phyloP scores from a whole-genome alignment of 306 rosid species.

The Begonia loranthoides region DNA sequence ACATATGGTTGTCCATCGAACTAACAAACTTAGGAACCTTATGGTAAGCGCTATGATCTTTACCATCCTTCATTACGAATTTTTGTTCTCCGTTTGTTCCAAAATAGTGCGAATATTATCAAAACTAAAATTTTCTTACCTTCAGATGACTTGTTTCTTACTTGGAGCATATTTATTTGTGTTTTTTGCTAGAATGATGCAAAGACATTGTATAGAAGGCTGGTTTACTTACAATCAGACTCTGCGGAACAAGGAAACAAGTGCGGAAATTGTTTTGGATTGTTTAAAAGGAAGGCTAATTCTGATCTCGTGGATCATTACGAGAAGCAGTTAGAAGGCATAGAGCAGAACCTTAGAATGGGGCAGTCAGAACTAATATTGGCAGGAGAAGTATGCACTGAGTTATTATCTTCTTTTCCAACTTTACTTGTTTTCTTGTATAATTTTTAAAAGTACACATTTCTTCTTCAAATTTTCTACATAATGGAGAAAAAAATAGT shows the following conservation, averaged over 20 bases:
- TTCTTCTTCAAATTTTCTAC: too few relatives aligned
- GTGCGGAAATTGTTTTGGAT: conserved; percentile 32
- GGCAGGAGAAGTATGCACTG: conserved; percentile 63
- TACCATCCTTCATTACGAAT: neutral
- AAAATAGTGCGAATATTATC: conserved; percentile 2
- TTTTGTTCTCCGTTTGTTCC: conserved; percentile 11
- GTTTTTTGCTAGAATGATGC: conserved; percentile 41
- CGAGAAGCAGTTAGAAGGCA: conserved; percentile 52
- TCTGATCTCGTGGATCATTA: conserved; percentile 38
- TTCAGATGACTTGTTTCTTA: neutral
- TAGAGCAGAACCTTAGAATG: conserved; percentile 61
- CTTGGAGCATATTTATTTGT: conserved; percentile 7
- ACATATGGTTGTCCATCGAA: conserved; percentile 50
- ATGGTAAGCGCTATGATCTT: conserved; percentile 36
- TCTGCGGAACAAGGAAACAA: conserved; percentile 20
- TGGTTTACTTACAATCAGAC: conserved; percentile 33
- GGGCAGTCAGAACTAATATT: conserved; percentile 53
- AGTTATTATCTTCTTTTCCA: conserved; percentile 11
- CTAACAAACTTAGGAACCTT: conserved; percentile 46
- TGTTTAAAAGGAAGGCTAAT: conserved; percentile 27
- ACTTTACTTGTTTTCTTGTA: conserved; percentile 1
- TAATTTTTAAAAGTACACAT: too few relatives aligned
- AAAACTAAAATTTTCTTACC: conserved; percentile 1
- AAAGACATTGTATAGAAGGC: conserved; percentile 29
- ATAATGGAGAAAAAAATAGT: too few relatives aligned